Evolutionary conservation across 768 basidiomycete genomes (phyloP), one percentile per base, ranked within the genome.

Genomic region (Psilocybe subaeruginosa): DNA sequence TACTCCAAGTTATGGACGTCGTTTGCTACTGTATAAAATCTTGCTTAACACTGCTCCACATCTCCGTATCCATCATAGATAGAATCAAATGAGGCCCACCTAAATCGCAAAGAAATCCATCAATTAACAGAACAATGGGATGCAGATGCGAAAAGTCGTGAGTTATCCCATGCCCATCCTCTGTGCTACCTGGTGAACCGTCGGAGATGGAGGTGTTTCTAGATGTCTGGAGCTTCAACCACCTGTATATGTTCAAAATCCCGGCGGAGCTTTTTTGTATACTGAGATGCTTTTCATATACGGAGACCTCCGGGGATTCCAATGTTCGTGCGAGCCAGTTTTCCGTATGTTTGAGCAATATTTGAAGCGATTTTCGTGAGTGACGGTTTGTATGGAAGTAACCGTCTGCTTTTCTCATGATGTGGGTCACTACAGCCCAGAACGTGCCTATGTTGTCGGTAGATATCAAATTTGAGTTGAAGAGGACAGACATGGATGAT

Each of bases 401-500:
- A 7, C 33, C 30, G 17, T 53, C 33, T 35, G 33, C n/a, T 37
- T 53, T 53, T 17, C 8, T 51, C 23, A 59, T 50, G 16, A 59
- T 17, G 2, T 52, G 39, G n/a, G 30, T 33, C 23, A 63, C 8
- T 19, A 63, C 48, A 14, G 41, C 41, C 63, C 63, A 64, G 37
- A 60, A 57, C 1, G 35, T 57, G 17, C 49, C 12, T 12, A 60
- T 8, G 9, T 64, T 50, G 3, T 54, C 48, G 19, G 35, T 31
- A 6, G 54, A 47, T 8, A 64, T 52, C 23, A 47, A 39, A 37
- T 64, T 46, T 7, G 49, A 53, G 12, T n/a, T 30, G 41, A 64
- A 60, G 16, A 46, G 30, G 16, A 43, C 51, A 12, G 54, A 54
- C 4, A 64, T 27, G 14, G 63, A 54, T 4, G 43, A 33, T 35